Evolutionary conservation across 2,329 filamentous ascomycete species (phyloP), one percentile per base, ranked within the genome.

Genomic region (Torrubiellomyces zombiae): DNA sequence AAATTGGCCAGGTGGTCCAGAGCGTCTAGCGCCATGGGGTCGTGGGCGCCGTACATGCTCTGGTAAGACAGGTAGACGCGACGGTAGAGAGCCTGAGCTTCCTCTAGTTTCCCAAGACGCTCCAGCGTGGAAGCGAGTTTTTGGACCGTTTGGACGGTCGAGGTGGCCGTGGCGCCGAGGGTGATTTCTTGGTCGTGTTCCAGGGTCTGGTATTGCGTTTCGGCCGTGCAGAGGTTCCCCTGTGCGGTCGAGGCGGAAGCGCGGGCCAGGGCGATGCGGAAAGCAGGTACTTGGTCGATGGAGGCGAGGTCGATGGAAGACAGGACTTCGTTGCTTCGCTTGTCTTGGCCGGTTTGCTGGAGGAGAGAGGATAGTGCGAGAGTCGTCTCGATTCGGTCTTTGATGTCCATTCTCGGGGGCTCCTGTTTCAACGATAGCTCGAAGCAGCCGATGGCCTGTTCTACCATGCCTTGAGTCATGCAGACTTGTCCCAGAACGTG

Each of bases 401-500:
- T 28, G 2, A 32, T 25, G 4, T 36, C 28, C 25, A 35, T 31
- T 5, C 28, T 24, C 2, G 17, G 14, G 2, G 30, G 18, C 4
- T 20, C 22, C 12, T 35, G 33, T 9, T 28, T 29, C 15, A 42
- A 28, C 7, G 38, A 34, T 6, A 40, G 31, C 23, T 35, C 31
- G 16, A 43, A 43, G 30, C 40, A 43, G 3, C 40, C 39, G 11
- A 42, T 38, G 3, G 38, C 37, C 24, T 42, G 37, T 7, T 38
- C 31, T 7, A 33, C 7, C 5, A 33, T 34, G 5, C 40, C 40
- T 16, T 42, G 38, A 6, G 34, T 38, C 38, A 43, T 42, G 24
- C 40, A 43, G 7, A 40, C 38, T 14, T 36, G 32, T 9, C 40
- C 50, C 16, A 50, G 34, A 10, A 55, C 42, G 22, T 54, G 48